Conservation (phyloP, 148 eudicot genomes). For the Persicaria tinctoria region DNA sequence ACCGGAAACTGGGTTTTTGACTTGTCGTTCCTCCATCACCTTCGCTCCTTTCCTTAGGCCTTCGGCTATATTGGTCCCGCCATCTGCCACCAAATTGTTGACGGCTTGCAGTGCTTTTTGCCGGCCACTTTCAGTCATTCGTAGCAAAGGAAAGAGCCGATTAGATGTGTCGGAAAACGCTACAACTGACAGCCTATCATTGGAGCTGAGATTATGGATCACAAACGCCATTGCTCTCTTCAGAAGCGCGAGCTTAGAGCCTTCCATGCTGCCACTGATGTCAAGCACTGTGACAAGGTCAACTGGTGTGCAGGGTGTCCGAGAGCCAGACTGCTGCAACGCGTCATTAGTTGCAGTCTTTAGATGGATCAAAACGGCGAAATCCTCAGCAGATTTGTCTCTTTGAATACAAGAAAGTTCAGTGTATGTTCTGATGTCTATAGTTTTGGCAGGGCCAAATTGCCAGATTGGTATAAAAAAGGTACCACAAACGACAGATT, state of each 20-base stretch:
- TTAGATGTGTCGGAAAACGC: constrained; percentile 23
- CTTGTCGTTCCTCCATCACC: constrained; percentile 29
- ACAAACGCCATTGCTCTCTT: constrained; percentile 36
- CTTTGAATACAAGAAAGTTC: constrained; percentile 22
- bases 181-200: constrained; percentile 28
- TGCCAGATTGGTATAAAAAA: too few relatives aligned
- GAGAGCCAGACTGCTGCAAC: not conserved
- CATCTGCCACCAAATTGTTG: constrained; percentile 17
- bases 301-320: constrained; percentile 23
- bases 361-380: constrained; percentile 54
- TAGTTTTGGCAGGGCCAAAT: not conserved
- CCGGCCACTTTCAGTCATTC: constrained; percentile 30
- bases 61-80: constrained; percentile 32
- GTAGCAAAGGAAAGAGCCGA: constrained; percentile 24
- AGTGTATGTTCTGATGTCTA: constrained; percentile 11
- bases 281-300: constrained; percentile 43
- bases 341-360: constrained; percentile 31
- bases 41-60: constrained; percentile 26
- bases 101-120: constrained; percentile 19
- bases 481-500: too few relatives aligned
- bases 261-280: constrained; percentile 37
- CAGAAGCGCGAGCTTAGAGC: constrained; percentile 28
- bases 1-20: constrained; percentile 33
- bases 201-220: constrained; percentile 31
- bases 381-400: constrained; percentile 26